Base-by-base conservation (phyloP, 2,329 filamentous ascomycete genomes). In the Clonostachys byssicola region DNA sequence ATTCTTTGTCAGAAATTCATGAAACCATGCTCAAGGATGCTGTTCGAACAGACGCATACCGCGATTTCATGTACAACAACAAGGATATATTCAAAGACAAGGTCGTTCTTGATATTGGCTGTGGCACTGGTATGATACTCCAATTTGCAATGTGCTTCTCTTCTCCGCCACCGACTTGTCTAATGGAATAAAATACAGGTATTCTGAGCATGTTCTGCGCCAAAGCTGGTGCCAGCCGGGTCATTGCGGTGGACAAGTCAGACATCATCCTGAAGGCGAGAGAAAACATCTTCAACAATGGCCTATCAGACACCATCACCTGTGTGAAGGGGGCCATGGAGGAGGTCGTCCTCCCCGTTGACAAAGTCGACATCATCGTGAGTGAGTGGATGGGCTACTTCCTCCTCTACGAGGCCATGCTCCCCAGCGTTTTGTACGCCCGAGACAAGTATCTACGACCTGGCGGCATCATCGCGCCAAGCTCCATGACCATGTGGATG, bases 381-480 rank as follows among this genome's bases (percentile, higher is more conserved):
- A 95, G 89, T 50, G 92, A 97, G 66, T 97, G 92, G 92, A 97
- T 97, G 92, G 92, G 92, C 33, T 97, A 97, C 64, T 89, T 86
- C 53, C 78, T 96, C 16, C 78, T 96, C 6, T 97, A 95, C 65
- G 92, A 97, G 68, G 90, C 91, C 47, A 97, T 97, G 92, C 82
- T 97, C 30, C 90, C 94, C 53, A 95, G 89, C 43, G 89, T 97
- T 18, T 77, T 97, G 44, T 92, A 83, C 60, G 92, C 92, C 40
- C 80, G 92, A 51, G 92, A 97, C 68, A 83, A 81, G 56, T 96
- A 96, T 65, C 81, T 97, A 20, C 83, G 80, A 50, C 81, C 86
- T 1, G 85, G 82, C 47, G 92, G 92, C 14, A 74, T 96, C 45
- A 84, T 97, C 72, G 87, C 94, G 3, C 92, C 92, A 6, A 92